Conservation (phyloP, 2,329 filamentous ascomycete species). For the Verticillium nubilum region DNA sequence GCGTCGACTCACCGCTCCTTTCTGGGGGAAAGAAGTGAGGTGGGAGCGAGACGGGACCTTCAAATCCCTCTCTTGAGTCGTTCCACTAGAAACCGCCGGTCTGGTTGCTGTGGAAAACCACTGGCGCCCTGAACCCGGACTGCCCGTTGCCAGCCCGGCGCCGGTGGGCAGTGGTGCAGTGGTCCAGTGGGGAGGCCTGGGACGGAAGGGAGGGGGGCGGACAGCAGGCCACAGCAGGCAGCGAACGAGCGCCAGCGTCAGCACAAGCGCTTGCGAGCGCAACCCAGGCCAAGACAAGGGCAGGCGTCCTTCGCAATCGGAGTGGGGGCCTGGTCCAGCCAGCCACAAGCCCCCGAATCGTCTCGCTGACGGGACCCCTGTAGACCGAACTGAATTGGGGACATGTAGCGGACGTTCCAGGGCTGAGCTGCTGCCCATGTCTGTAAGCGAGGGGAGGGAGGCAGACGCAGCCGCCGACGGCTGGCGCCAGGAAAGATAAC, state of each 20-base stretch:
- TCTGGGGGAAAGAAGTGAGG: neutral
- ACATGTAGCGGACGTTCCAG: neutral
- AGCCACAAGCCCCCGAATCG: constrained; percentile 12
- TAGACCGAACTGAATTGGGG: neutral
- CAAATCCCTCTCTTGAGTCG: neutral
- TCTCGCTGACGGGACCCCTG: constrained; percentile 5
- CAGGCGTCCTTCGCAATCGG: neutral
- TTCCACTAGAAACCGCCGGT: neutral
- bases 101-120: neutral
- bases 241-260: neutral
- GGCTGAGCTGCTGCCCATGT: neutral
- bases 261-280: neutral
- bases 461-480: constrained; percentile 1
- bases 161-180: neutral
- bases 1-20: neutral
- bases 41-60: no score
- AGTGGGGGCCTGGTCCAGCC: constrained; percentile 1
- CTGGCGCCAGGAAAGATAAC: neutral
- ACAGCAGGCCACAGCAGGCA: no score
- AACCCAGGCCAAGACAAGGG: no score
- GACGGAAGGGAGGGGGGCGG: no score
- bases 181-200: no score
- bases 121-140: neutral
- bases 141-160: neutral
- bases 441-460: neutral